A percentile compares a stretch with the other conserved stretches of the same genome.
Conservation (phyloP, 1,284 basidiomycete genomes). For the Malassezia caprae region DNA sequence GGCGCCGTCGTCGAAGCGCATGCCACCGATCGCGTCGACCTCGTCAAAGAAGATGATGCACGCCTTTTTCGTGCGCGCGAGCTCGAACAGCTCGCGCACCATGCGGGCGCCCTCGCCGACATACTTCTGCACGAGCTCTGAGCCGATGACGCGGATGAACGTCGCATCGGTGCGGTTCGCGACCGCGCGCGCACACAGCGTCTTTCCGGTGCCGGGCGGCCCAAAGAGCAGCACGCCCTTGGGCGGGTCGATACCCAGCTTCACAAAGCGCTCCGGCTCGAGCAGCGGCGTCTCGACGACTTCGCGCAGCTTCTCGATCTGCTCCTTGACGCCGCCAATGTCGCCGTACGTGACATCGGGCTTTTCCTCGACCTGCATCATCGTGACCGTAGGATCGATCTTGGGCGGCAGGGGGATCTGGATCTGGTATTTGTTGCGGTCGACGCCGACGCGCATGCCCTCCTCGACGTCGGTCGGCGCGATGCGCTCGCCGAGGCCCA, state of each 20-base stretch:
- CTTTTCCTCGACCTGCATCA: conserved; percentile 99
- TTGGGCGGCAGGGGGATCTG: conserved; percentile 99
- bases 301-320: conserved; percentile 97
- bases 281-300: conserved; percentile 92
- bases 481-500: conserved; percentile 88
- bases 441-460: conserved; percentile 98
- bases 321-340: conserved; percentile 96
- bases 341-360: conserved; percentile 98
- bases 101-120: conserved; percentile 97
- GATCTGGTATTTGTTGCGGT: conserved; percentile 95
- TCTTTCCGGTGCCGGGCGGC: conserved; percentile 97
- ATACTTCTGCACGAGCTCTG: conserved; percentile 97
- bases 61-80: conserved; percentile 96
- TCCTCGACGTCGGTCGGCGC: conserved; percentile 98
- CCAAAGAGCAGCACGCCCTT: conserved; percentile 92
- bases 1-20: conserved; percentile 96
- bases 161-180: conserved; percentile 98
- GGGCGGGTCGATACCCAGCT: conserved; percentile 95
- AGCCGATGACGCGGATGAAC: conserved; percentile 97
- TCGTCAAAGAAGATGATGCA: conserved; percentile 99
- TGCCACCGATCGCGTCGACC: conserved; percentile 92
- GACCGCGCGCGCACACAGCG: conserved; percentile 92
- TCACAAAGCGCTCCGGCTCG: conserved; percentile 87
- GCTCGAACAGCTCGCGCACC: conserved; percentile 97
- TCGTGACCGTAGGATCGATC: conserved; percentile 97